Evolutionary conservation across 768 basidiomycete species (phyloP), one percentile per base, ranked within the genome.

Genomic region (Candolleomyces eurysporus): DNA sequence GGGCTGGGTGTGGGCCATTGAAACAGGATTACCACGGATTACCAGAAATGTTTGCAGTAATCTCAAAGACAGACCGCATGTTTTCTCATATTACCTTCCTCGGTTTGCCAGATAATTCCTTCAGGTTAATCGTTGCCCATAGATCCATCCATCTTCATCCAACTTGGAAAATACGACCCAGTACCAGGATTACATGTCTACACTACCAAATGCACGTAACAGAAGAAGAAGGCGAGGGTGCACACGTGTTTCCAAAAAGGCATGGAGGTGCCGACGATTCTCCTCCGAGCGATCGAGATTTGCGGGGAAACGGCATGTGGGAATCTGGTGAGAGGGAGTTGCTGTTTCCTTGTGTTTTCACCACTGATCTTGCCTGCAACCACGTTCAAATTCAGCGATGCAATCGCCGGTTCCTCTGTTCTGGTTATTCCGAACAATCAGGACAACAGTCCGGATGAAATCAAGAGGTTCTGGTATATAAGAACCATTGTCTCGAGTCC

Each of bases 171-270:
- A 42, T 42, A 39, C n/a, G 39, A 56, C 32, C 54, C 54, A 56
- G 39, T 39, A 21, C 54, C 54, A 56, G n/a, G 54, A 56, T 6
- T 26, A 54, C 22, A 36, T 17, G 22, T 21, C 22, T 40, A 6
- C 16, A 14, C 36, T 31, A 51, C 60, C 56, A 57, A 58, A 49
- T 39, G 7, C 11, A 26, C 48, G 36, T 21, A 48, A 48, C 32
- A 2, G 61, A 50, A 61, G 60, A 57, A n/a, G 56, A 43, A 56
- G 54, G 26, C 21, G 13, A 21, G 16, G 5, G 46, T 4, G 40
- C 3, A 61, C 61, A 61, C 61, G 61, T 61, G 61, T 61, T 61
- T 57, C 61, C n/a, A 9, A 59, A 31, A 31, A 39, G 48, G 55
- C 40, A 57, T n/a, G 51, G 31, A 56, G 14, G 30, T 36, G 42